Conservation (phyloP, 495 filamentous ascomycete genomes). For the Tetracladium marchalianum region DNA sequence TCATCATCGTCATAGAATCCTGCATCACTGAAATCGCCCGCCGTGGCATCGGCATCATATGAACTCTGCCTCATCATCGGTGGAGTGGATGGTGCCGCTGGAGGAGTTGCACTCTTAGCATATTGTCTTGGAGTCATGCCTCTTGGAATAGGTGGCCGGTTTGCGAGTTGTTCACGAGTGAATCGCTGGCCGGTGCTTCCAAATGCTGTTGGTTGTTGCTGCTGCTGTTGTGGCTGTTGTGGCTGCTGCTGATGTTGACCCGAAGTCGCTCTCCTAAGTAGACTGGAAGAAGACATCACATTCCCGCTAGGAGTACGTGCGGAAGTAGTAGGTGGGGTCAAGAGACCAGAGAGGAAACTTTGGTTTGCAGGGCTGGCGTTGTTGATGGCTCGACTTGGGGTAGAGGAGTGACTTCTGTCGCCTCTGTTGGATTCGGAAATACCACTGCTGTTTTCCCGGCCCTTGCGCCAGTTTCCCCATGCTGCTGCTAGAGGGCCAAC, state of each 20-base stretch:
- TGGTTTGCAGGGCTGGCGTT: slow-evolving; percentile 34
- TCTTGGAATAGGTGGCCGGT: slow-evolving; percentile 28
- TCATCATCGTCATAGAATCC: slow-evolving; percentile 46
- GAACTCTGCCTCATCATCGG: slow-evolving; percentile 56
- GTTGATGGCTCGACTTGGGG: slow-evolving; percentile 52
- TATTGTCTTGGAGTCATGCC: slow-evolving; percentile 23
- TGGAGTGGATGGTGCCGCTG: slow-evolving; percentile 49
- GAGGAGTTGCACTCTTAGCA: slow-evolving; percentile 16
- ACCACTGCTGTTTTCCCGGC: slow-evolving; percentile 26
- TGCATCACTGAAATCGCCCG: slow-evolving; percentile 42
- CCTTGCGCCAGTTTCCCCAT: slow-evolving; percentile 76
- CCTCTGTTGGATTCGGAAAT: slow-evolving; percentile 25
- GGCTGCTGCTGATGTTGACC: no score
- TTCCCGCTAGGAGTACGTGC: slow-evolving; percentile 26
- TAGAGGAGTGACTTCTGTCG: slow-evolving; percentile 19
- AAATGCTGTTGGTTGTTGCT: slow-evolving; percentile 38
- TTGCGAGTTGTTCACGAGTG: slow-evolving; percentile 36
- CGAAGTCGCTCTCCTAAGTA: slow-evolving; percentile 14
- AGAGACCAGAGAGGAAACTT: slow-evolving; percentile 53
- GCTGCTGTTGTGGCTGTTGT: no score
- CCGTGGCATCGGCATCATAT: slow-evolving; percentile 64
- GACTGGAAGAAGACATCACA: slow-evolving; percentile 37
- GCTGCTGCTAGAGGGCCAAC: slow-evolving; percentile 70
- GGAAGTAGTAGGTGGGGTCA: slow-evolving; percentile 60
- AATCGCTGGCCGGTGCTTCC: slow-evolving; percentile 39